Percentiles rank a stretch among this genome's conserved stretches.
Conservation (phyloP, 192 early-diverging fungal species). For the Jimgerdemannia lactiflua region DNA sequence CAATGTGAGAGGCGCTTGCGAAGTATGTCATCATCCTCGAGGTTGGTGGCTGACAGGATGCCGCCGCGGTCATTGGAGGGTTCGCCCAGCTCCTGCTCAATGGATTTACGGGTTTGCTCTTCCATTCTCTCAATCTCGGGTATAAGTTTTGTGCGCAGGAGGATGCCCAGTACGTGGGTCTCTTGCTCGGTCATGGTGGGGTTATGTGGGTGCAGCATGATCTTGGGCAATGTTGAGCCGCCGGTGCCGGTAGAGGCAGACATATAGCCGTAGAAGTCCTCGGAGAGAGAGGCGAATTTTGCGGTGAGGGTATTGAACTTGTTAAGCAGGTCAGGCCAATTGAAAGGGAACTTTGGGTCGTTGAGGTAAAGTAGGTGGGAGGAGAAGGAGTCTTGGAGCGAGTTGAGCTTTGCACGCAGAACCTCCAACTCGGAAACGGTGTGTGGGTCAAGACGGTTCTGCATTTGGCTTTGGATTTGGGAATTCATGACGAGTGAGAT, state of each 20-base stretch:
- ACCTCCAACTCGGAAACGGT: slow-evolving; percentile 28
- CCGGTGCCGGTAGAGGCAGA: slow-evolving; percentile 16
- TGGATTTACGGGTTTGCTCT: slow-evolving; percentile 18
- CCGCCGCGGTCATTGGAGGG: not conserved
- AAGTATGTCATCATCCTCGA: slow-evolving; percentile 19
- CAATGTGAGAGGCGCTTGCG: slow-evolving; percentile 15
- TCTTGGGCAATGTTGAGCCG: slow-evolving; percentile 4
- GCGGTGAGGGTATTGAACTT: slow-evolving; percentile 42
- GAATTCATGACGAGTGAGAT: no score
- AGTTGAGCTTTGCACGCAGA: slow-evolving; percentile 28
- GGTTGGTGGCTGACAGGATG: not conserved
- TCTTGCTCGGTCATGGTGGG: slow-evolving; percentile 32
- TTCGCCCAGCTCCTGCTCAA: slow-evolving; percentile 17
- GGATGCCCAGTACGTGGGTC: slow-evolving; percentile 27
- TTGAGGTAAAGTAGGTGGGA: slow-evolving; percentile 34
- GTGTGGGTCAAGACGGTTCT: slow-evolving; percentile 14
- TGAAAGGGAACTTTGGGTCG: slow-evolving; percentile 34
- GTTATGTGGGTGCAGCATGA: slow-evolving; percentile 25
- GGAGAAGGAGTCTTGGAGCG: slow-evolving; percentile 32
- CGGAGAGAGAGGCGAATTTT: slow-evolving; percentile 33
- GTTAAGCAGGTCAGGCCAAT: slow-evolving; percentile 38
- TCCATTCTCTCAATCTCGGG: slow-evolving; percentile 36
- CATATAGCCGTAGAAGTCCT: slow-evolving; percentile 32
- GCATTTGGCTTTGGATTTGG: no score
- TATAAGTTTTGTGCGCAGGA: slow-evolving; percentile 37